These are phyloP conservation scores for Podaxis rugospora DNA, from an alignment of 768 basidiomycete species.

Conservation along the genomic window DNA sequence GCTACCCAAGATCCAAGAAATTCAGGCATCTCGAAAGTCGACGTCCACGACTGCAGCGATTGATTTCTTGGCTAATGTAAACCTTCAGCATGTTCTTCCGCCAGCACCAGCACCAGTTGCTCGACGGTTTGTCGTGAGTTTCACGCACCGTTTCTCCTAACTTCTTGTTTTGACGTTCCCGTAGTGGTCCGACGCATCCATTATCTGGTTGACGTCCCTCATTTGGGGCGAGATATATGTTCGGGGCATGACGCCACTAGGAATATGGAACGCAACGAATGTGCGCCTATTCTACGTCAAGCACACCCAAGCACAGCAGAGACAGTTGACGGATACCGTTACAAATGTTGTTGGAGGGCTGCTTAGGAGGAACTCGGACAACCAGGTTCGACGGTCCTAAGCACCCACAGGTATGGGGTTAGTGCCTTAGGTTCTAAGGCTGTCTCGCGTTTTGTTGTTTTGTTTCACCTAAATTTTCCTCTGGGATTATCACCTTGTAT, in stretches of 20 bases:
- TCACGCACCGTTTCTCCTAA: neutral
- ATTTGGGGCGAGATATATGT: slow-evolving; percentile 97
- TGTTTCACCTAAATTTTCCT: neutral
- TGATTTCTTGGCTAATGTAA: slow-evolving; percentile 69
- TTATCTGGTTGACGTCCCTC: slow-evolving; percentile 88
- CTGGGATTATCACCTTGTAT: neutral
- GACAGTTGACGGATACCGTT: slow-evolving; percentile 75
- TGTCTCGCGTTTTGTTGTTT: neutral
- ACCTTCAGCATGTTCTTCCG: slow-evolving; percentile 71
- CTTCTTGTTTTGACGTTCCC: slow-evolving; percentile 3
- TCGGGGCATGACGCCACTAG: slow-evolving; percentile 79
- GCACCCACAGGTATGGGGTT: neutral
- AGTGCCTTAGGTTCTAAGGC: neutral
- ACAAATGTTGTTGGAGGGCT: slow-evolving; percentile 80
- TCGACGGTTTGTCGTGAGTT: slow-evolving; percentile 70
- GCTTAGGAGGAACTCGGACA: slow-evolving; percentile 47
- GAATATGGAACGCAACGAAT: slow-evolving; percentile 87
- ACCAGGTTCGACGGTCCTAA: slow-evolving; percentile 14
- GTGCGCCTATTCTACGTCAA: slow-evolving; percentile 91
- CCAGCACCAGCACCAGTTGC: slow-evolving; percentile 59
- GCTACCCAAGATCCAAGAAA: slow-evolving; percentile 76
- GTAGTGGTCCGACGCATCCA: slow-evolving; percentile 90
- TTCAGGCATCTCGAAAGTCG: slow-evolving; percentile 64
- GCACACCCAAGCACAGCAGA: slow-evolving; percentile 65
- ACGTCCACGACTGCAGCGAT: slow-evolving; percentile 66